phyloP scores from a whole-genome alignment of 768 basidiomycete species.

The Baorangia bicolor region DNA sequence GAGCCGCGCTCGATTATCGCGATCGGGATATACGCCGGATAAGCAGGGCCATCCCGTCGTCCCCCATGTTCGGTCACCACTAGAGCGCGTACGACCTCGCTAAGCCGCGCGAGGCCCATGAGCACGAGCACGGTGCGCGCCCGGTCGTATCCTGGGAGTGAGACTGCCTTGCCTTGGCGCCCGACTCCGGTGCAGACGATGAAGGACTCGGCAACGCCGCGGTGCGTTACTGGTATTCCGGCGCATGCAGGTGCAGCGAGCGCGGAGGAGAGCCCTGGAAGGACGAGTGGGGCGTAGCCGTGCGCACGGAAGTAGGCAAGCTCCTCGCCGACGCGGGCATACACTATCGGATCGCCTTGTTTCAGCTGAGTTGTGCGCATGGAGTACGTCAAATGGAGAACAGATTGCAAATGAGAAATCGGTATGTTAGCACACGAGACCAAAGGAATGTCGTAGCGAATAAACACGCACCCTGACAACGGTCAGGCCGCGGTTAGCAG shows the following conservation, averaged over 20 bases:
- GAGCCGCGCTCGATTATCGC: constrained; percentile 95
- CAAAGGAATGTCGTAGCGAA: neutral
- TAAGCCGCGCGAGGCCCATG: constrained; percentile 92
- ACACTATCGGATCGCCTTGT: constrained; percentile 96
- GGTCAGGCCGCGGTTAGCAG: constrained; percentile 72
- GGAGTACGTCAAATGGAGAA: neutral
- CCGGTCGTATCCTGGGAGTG: constrained; percentile 86
- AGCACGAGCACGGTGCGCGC: constrained; percentile 78
- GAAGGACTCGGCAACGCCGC: constrained; percentile 89
- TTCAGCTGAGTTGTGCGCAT: constrained; percentile 58
- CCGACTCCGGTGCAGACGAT: constrained; percentile 95
- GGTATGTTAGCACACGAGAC: neutral
- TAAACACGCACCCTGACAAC: constrained; percentile 74
- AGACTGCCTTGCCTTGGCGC: constrained; percentile 75
- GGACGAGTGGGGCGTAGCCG: constrained; percentile 79
- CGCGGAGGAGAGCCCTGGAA: constrained; percentile 90
- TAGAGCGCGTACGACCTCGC: constrained; percentile 67
- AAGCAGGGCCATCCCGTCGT: constrained; percentile 54
- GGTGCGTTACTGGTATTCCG: constrained; percentile 92
- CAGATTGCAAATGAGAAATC: neutral
- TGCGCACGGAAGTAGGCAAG: constrained; percentile 86
- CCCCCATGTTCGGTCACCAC: constrained; percentile 30
- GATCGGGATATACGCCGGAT: constrained; percentile 78
- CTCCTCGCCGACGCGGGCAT: constrained; percentile 94
- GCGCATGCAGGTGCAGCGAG: constrained; percentile 86